These are phyloP conservation scores for Hericium erinaceus DNA, from an alignment of 768 basidiomycete species.

Conservation along the genomic window DNA sequence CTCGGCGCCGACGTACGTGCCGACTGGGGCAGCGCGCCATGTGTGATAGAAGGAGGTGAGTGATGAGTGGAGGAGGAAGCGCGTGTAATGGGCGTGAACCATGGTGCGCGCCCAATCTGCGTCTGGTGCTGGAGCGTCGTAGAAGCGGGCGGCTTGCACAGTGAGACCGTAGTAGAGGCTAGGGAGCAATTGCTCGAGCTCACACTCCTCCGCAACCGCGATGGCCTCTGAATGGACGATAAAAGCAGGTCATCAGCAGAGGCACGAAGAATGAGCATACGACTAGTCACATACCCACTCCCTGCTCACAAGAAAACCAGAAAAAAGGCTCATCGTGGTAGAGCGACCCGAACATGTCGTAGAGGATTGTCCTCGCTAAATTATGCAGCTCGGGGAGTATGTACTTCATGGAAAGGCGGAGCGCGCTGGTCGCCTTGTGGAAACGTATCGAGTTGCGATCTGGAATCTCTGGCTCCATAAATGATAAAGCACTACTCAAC, in stretches of 20 bases:
- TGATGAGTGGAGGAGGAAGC: too few species aligned
- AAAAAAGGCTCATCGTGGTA: neutral
- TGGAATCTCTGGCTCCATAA: neutral
- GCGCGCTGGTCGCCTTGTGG: neutral
- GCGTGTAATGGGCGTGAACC: too few species aligned
- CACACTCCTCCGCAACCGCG: neutral
- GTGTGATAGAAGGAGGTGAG: too few species aligned
- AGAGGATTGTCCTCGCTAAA: neutral
- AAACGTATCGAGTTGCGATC: neutral
- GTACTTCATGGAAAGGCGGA: neutral
- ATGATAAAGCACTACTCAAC: neutral
- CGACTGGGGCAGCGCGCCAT: too few species aligned
- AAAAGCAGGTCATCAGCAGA: neutral
- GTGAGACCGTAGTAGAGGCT: neutral
- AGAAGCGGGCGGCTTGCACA: neutral
- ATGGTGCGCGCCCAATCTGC: too few species aligned
- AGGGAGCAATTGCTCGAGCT: neutral
- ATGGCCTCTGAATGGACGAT: neutral
- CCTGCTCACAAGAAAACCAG: neutral
- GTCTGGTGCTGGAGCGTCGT: too few species aligned
- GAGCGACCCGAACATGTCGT: neutral
- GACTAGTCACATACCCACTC: neutral
- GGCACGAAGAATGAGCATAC: neutral
- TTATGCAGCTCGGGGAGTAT: neutral
- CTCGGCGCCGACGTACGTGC: too few species aligned